Evolutionary conservation across 768 basidiomycete genomes (phyloP).

Genomic region (Calvatia gigantea): DNA sequence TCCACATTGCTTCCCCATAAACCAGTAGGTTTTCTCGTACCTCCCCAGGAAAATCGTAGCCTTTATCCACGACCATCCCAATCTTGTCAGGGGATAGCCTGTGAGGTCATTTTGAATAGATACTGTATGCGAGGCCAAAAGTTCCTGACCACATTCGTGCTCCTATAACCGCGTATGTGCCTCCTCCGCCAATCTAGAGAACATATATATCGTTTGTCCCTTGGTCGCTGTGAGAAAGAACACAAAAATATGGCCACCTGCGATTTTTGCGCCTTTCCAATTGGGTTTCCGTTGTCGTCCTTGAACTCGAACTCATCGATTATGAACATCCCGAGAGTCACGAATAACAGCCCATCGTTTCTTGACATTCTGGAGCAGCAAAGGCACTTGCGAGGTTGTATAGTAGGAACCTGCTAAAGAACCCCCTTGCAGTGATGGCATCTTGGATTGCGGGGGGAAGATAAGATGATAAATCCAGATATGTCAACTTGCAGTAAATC

Average conservation of each 20-base stretch:
- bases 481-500: neutral
- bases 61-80: conserved; percentile 85
- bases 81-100: conserved; percentile 65
- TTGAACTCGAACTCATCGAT: conserved; percentile 74
- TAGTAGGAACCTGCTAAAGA: neutral
- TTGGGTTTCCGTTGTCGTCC: conserved; percentile 53
- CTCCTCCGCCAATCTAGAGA: conserved; percentile 84
- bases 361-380: conserved; percentile 18
- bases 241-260: conserved; percentile 38
- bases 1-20: conserved; percentile 78
- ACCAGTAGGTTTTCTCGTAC: conserved; percentile 52
- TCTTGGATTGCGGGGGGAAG: neutral
- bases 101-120: neutral
- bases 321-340: conserved; percentile 88
- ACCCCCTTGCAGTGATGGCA: neutral
- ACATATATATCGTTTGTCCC: conserved; percentile 3
- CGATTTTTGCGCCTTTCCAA: conserved; percentile 38
- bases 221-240: neutral
- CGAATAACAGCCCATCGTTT: conserved; percentile 33
- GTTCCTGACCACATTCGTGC: conserved; percentile 69
- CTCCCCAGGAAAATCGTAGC: conserved; percentile 65
- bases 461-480: neutral
- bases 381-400: no score
- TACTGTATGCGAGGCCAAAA: neutral
- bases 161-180: conserved; percentile 78